These are phyloP conservation scores for Lachancea meyersii DNA, from an alignment of 805 yeast species.

Conservation along the genomic window DNA sequence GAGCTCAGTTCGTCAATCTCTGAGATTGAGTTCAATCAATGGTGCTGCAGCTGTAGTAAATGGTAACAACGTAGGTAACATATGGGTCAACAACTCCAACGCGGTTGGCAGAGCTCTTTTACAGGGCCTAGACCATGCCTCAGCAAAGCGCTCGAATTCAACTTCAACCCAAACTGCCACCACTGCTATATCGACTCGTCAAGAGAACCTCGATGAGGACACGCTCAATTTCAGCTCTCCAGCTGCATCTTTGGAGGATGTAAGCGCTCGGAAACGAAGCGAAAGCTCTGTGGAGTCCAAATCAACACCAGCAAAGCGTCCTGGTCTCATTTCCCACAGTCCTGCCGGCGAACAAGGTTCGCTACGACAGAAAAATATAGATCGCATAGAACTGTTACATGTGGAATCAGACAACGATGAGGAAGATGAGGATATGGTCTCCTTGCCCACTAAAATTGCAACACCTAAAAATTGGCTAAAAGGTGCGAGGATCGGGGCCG, in stretches of 20 bases:
- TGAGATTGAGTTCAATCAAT: conserved; percentile 38
- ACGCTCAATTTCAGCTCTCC: conserved; percentile 30
- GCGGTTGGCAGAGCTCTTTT: conserved; percentile 47
- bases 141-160: background rate
- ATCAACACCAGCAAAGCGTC: conserved; percentile 1
- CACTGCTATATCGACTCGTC: conserved; percentile 26
- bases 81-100: conserved; percentile 47
- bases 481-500: conserved; percentile 91
- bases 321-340: conserved; percentile 2
- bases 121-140: conserved; percentile 26
- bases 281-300: background rate
- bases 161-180: background rate
- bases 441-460: conserved; percentile 29
- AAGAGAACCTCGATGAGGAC: conserved; percentile 15
- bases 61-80: conserved; percentile 55
- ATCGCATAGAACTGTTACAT: conserved; percentile 16
- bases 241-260: conserved; percentile 24
- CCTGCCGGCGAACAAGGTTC: background rate
- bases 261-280: background rate
- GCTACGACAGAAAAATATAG: conserved; percentile 2
- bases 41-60: conserved; percentile 21
- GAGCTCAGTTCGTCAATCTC: conserved; percentile 76
- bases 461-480: conserved; percentile 85
- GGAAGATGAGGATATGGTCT: conserved; percentile 34
- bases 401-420: conserved; percentile 18